Evolutionary conservation across 2,329 filamentous ascomycete genomes (phyloP).

Genomic region (Claviceps quebecensis): DNA sequence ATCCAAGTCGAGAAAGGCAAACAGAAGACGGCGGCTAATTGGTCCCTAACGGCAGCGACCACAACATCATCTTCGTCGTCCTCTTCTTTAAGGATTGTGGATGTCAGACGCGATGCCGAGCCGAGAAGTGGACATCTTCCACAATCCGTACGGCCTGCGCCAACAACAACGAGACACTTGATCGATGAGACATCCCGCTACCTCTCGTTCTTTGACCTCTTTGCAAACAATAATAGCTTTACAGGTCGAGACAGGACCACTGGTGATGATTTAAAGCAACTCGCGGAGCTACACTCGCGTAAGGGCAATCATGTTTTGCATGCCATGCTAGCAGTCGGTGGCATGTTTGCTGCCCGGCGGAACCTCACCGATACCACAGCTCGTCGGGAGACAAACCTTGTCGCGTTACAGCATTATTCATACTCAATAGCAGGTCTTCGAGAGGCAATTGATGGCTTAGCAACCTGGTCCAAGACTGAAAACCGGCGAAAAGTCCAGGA

Average conservation of each 20-base stretch:
- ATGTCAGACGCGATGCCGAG: neutral
- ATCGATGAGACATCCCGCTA: conserved; percentile 7
- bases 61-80: neutral
- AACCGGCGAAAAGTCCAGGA: neutral
- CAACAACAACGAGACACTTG: neutral
- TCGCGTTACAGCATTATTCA: conserved; percentile 14
- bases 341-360: conserved; percentile 3
- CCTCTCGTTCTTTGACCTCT: conserved; percentile 13
- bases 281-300: conserved; percentile 7
- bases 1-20: conserved; percentile 13
- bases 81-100: neutral
- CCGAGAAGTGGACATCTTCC: neutral
- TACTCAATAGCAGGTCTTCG: conserved; percentile 14
- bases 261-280: conserved; percentile 11
- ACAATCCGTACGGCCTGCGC: neutral
- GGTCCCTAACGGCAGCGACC: neutral
- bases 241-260: conserved; percentile 4
- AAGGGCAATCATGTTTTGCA: conserved; percentile 10
- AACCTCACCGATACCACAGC: neutral
- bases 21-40: conserved; percentile 3
- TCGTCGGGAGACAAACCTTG: neutral
- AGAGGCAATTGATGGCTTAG: conserved; percentile 5
- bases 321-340: conserved; percentile 16
- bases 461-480: neutral
- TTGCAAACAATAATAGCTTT: conserved; percentile 16